Base-by-base conservation (phyloP, 2,329 filamentous ascomycete species). In the Cadophora luteo-olivacea region DNA sequence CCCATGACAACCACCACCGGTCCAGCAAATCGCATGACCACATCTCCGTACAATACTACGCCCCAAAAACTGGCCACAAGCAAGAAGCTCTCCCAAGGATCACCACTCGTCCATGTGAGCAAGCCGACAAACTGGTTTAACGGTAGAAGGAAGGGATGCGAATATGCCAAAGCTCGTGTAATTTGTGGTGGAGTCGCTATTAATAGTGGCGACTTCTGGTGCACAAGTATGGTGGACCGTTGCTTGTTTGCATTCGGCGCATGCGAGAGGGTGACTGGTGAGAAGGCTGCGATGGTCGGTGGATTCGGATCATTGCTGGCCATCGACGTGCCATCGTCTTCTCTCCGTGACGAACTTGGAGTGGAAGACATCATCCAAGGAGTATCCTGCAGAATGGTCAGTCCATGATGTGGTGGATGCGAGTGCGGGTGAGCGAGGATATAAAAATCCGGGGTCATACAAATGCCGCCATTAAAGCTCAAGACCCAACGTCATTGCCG, bases 11-110 rank as follows among this genome's bases (percentile, higher is more conserved):
- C 85, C 12, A 97, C 85, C 61, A 98, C 84, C 3, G 96, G 96
- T 0, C 94, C 96, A 0, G 91, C 91, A 80, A 89, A 91, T 73
- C 92, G 87, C 72, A 97, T 84, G n/a, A 97, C 84, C 24, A 87
- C 83, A 82, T 97, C 94, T 60, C 94, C 94, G 78, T 98, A 98
- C 24, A 97, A 84, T 16, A 93, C 91, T 12, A 90, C 81, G 3
- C 89, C 91, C 96, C 96, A 99, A 78, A 97, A 99, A 38, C 83
- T 85, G 22, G 90, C 90, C 3, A 99, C 86, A 38, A 99, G 80
- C 70, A 99, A 84, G 77, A 98, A 99, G 84, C 94, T 97, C 84
- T 98, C 94, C 95, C 95, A 99, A 0, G 94, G 90, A 78, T 99
- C 96, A 49, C 88, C 92, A 0, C 92, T 94, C 9, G 93, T 97